Conservation (phyloP, 1,284 basidiomycete species). For the Caloboletus firmus region DNA sequence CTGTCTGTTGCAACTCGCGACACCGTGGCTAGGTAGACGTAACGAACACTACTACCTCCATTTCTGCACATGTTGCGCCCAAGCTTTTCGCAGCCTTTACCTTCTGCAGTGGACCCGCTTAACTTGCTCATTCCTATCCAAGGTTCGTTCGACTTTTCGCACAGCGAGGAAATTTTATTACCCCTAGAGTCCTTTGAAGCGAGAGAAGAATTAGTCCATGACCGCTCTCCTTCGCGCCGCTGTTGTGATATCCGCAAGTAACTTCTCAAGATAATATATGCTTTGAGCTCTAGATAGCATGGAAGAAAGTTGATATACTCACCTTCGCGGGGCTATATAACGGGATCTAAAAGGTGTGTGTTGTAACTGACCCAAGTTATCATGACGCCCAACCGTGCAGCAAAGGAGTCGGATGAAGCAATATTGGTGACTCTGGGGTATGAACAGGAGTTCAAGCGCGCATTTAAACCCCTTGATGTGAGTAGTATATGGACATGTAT, state of each 20-base stretch:
- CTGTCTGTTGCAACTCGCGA: background rate
- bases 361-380: background rate
- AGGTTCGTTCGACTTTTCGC: background rate
- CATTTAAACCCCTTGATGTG: slow-evolving; percentile 26
- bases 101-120: background rate
- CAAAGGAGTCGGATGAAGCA: slow-evolving; percentile 27
- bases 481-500: background rate
- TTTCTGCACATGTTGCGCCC: background rate
- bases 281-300: background rate
- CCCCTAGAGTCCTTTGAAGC: background rate
- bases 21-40: background rate
- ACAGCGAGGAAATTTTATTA: background rate
- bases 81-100: background rate
- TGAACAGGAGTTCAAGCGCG: slow-evolving; percentile 45
- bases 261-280: background rate
- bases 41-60: background rate
- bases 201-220: background rate
- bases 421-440: slow-evolving; percentile 42
- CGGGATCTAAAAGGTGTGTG: background rate
- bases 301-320: background rate
- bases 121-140: background rate
- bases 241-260: no score
- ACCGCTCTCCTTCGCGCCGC: background rate
- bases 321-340: background rate
- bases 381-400: background rate